phyloP scores from a whole-genome alignment of 345 rosid genomes.

The Ricinus communis region DNA sequence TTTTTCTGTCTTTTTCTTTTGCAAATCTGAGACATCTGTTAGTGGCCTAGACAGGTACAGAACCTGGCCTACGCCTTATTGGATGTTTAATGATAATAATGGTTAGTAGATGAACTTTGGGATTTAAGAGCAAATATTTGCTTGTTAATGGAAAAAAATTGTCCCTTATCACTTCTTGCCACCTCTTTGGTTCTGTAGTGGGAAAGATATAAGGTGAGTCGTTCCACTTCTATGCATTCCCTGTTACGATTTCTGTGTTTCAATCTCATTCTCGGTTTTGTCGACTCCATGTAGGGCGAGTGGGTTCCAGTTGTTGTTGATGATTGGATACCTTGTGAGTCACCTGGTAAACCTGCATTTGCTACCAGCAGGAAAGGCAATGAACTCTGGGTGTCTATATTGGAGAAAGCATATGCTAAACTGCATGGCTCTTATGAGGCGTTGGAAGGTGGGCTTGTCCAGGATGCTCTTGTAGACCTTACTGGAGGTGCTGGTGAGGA shows the following conservation, averaged over 20 bases:
- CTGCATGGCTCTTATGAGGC: constrained; percentile 99
- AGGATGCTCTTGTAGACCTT: constrained; percentile 99
- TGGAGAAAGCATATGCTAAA: constrained; percentile 99
- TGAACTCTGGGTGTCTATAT: constrained; percentile 94
- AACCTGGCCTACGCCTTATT: no score
- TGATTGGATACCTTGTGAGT: constrained; percentile 99
- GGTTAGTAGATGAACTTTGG: no score
- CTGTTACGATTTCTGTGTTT: background rate
- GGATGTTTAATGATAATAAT: no score
- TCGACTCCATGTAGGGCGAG: constrained; percentile 68
- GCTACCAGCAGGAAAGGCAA: constrained; percentile 91
- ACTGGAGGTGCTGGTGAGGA: constrained; percentile 99
- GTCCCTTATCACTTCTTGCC: background rate
- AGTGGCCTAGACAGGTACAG: no score
- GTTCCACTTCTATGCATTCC: no score
- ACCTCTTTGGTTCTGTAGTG: background rate
- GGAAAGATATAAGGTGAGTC: no score
- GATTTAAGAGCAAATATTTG: no score
- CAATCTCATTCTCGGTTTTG: constrained; percentile 11
- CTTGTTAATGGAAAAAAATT: background rate
- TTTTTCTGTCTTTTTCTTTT: no score
- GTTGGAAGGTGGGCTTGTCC: constrained; percentile 98
- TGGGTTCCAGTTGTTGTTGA: constrained; percentile 99
- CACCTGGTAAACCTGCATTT: constrained; percentile 95
- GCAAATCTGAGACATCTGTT: no score